Evolutionary conservation across 768 basidiomycete species (phyloP).

Genomic region (Termitomyces titanicus): DNA sequence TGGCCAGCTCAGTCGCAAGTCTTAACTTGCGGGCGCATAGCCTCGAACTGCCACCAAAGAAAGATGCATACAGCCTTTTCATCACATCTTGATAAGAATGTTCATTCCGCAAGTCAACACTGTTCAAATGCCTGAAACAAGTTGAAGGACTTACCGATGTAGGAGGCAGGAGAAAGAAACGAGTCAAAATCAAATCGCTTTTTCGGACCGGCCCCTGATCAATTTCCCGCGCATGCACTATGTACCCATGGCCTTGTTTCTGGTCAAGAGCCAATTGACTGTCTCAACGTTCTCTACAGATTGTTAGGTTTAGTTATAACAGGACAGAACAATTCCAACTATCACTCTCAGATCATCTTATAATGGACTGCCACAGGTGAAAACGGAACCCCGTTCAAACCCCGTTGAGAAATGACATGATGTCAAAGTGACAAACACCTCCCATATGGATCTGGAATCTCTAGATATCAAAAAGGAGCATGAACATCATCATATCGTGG

Average conservation of each 20-base stretch:
- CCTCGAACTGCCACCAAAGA: neutral
- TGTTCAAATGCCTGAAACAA: neutral
- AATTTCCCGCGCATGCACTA: neutral
- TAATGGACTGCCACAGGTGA: neutral
- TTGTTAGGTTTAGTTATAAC: too few species aligned
- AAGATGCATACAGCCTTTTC: neutral
- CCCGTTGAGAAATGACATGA: too few species aligned
- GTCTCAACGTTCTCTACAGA: too few species aligned
- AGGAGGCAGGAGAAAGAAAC: neutral
- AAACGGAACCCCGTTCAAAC: neutral
- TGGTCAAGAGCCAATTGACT: too few species aligned
- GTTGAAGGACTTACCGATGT: neutral
- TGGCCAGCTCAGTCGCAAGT: neutral
- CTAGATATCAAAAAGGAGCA: slow-evolving; percentile 17
- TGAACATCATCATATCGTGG: slow-evolving; percentile 9
- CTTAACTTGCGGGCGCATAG: neutral
- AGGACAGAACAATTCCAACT: neutral
- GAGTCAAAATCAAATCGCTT: neutral
- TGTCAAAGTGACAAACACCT: neutral
- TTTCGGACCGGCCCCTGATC: neutral
- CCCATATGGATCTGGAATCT: neutral
- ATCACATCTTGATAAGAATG: slow-evolving; percentile 5
- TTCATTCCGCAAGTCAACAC: neutral
- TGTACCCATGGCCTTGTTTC: too few species aligned
- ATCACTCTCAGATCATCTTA: neutral